Percentiles rank a stretch among this genome's conserved stretches.
Conservation (phyloP, 2,329 filamentous ascomycete genomes). For the Trichophyton mentagrophytes region DNA sequence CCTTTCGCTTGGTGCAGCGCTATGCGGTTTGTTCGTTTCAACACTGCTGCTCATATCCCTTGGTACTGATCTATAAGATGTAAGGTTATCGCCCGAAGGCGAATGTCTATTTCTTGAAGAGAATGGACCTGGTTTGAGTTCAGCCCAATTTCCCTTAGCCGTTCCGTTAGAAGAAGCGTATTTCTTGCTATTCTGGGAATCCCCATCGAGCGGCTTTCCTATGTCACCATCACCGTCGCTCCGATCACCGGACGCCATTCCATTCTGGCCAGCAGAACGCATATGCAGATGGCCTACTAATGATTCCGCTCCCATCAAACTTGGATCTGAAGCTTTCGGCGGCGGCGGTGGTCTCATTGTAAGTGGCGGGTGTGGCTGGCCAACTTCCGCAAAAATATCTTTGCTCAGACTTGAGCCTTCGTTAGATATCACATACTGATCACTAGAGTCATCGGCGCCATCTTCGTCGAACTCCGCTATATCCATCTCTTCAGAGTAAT, state of each 20-base stretch:
- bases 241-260: constrained; percentile 19
- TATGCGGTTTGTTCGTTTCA: background rate
- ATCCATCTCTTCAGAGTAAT: constrained; percentile 19
- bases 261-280: constrained; percentile 29
- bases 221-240: constrained; percentile 18
- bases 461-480: constrained; percentile 14
- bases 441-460: constrained; percentile 15
- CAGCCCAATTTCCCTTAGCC: background rate
- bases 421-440: constrained; percentile 28
- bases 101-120: background rate
- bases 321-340: constrained; percentile 29
- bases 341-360: constrained; percentile 17
- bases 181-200: background rate
- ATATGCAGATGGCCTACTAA: constrained; percentile 37
- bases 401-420: constrained; percentile 8
- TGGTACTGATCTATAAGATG: background rate
- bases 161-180: background rate
- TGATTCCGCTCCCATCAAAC: constrained; percentile 37
- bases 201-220: background rate
- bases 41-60: background rate
- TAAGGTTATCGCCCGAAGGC: background rate
- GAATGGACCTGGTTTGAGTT: background rate
- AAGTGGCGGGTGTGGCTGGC: constrained; percentile 9
- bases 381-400: constrained; percentile 7
- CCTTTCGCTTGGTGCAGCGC: background rate